Evolutionary conservation across 257 asterid species (phyloP).

Genomic region (Forsythia viridissima): DNA sequence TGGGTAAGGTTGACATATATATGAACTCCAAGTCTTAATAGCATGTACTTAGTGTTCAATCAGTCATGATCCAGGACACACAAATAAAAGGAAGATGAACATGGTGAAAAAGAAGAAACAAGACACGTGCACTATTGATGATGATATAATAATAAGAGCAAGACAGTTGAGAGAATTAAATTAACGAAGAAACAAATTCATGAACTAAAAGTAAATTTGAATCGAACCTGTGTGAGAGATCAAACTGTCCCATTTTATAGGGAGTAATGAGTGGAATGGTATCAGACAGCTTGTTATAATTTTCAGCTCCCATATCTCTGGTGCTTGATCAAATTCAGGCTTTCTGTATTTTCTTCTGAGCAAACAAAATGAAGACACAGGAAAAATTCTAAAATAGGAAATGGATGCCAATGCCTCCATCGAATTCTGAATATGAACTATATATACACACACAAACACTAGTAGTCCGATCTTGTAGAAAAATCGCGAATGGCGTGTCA

Average conservation of each 20-base stretch:
- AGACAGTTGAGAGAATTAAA: too few relatives aligned
- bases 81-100: neutral
- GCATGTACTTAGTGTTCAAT: neutral
- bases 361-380: neutral
- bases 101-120: neutral
- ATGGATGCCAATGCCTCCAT: neutral
- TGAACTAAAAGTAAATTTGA: neutral
- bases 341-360: neutral
- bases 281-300: neutral
- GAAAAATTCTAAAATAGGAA: neutral
- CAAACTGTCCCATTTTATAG: conserved; percentile 34
- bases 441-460: too few relatives aligned
- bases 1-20: too few relatives aligned
- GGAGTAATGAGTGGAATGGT: conserved; percentile 34
- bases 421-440: too few relatives aligned
- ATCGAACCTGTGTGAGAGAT: conserved; percentile 38
- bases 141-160: too few relatives aligned
- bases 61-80: neutral
- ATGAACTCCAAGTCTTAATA: too few relatives aligned
- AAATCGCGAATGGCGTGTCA: neutral
- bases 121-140: too few relatives aligned
- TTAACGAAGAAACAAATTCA: too few relatives aligned
- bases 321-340: neutral
- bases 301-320: conserved; percentile 1
- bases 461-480: too few relatives aligned